A percentile compares a stretch with the other conserved stretches of the same genome.
Conservation (phyloP, 2,329 filamentous ascomycete genomes). For the Aureobasidium pullulans region DNA sequence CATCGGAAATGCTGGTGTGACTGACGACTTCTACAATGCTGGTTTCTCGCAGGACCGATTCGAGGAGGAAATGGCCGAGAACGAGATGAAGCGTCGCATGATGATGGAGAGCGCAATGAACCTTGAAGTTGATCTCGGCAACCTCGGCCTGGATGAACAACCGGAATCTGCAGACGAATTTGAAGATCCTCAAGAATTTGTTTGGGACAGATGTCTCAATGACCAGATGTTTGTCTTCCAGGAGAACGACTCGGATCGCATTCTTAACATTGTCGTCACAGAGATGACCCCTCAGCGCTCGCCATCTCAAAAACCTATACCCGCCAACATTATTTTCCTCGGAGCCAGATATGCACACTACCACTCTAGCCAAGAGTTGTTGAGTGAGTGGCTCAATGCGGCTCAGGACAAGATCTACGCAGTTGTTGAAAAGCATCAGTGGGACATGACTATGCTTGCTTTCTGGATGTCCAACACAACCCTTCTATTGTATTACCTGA, state of each 20-base stretch:
- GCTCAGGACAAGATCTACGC: slow-evolving; percentile 96
- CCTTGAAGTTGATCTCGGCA: slow-evolving; percentile 90
- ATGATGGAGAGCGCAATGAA: slow-evolving; percentile 99
- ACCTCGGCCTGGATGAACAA: slow-evolving; percentile 90
- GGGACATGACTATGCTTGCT: slow-evolving; percentile 98
- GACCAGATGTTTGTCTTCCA: slow-evolving; percentile 99
- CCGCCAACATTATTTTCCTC: slow-evolving; percentile 93
- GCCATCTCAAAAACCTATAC: slow-evolving; percentile 93
- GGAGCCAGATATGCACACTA: slow-evolving; percentile 96
- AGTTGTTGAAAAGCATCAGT: slow-evolving; percentile 90
- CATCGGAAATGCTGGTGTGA: slow-evolving; percentile 69
- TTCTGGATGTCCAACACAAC: slow-evolving; percentile 99
- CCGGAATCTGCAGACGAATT: slow-evolving; percentile 78
- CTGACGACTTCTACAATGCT: slow-evolving; percentile 86
- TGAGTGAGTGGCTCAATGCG: slow-evolving; percentile 70
- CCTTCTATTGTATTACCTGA: slow-evolving; percentile 88
- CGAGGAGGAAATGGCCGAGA: slow-evolving; percentile 95
- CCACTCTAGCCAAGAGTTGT: slow-evolving; percentile 77
- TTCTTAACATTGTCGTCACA: slow-evolving; percentile 92
- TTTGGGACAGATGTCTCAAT: slow-evolving; percentile 88
- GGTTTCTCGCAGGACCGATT: slow-evolving; percentile 90
- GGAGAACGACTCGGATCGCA: slow-evolving; percentile 81
- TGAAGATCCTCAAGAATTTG: slow-evolving; percentile 87
- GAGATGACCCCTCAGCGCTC: slow-evolving; percentile 96
- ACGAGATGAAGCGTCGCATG: slow-evolving; percentile 90